phyloP scores from a whole-genome alignment of 345 rosid species.

The Eucalyptus sp. region DNA sequence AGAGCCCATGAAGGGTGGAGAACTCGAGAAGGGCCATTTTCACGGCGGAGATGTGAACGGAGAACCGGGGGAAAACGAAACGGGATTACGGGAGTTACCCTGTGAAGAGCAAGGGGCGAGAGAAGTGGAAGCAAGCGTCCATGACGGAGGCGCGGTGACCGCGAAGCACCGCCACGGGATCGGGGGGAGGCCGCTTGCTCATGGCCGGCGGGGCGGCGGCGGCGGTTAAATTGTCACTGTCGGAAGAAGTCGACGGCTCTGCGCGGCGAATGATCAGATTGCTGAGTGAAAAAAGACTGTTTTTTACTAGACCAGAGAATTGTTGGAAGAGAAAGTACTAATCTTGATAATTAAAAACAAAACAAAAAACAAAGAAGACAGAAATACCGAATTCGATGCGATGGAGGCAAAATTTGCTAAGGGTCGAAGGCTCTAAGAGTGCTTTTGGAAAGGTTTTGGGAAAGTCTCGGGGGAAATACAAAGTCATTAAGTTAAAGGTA shows the following conservation, averaged over 20 bases:
- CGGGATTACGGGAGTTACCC: slow-evolving; percentile 27
- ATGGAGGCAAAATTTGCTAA: too few species aligned
- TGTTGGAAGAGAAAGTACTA: too few species aligned
- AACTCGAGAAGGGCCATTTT: not conserved
- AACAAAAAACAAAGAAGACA: too few species aligned
- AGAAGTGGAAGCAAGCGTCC: slow-evolving; percentile 75
- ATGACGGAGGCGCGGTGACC: slow-evolving; percentile 88
- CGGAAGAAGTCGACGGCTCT: not conserved
- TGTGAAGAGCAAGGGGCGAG: slow-evolving; percentile 53
- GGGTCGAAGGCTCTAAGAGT: too few species aligned
- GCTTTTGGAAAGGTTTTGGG: too few species aligned
- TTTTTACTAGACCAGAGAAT: too few species aligned
- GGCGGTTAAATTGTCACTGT: not conserved
- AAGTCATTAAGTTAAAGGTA: too few species aligned
- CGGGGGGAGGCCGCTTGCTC: slow-evolving; percentile 72
- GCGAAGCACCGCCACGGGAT: slow-evolving; percentile 80
- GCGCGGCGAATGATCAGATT: not conserved
- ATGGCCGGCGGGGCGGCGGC: slow-evolving; percentile 1
- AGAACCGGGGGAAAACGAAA: not conserved
- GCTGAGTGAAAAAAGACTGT: too few species aligned
- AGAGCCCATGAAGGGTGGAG: not conserved
- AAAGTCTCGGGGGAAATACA: too few species aligned
- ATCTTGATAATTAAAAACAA: too few species aligned
- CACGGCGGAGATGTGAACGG: not conserved
- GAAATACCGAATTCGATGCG: too few species aligned